Percentiles rank a stretch among this genome's conserved stretches.
Evolutionary conservation across 2,329 filamentous ascomycete genomes (phyloP).

Genomic region (Cladophialophora immunda): DNA sequence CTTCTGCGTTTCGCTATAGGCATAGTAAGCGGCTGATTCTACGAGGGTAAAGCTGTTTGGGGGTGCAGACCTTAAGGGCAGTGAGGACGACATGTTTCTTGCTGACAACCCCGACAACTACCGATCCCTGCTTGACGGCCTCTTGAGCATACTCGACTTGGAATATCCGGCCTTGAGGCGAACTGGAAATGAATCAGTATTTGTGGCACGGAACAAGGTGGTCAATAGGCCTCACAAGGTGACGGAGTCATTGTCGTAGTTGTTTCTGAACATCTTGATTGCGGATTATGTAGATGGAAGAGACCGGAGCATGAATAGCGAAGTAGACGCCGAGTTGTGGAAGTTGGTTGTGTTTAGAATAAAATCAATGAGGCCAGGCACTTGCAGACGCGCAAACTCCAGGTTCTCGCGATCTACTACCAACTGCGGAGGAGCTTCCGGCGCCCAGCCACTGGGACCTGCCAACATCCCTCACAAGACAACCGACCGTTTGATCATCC

Average conservation of each 20-base stretch:
- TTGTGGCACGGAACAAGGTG: slow-evolving; percentile 13
- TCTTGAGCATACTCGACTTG: slow-evolving; percentile 99
- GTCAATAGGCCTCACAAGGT: slow-evolving; percentile 77
- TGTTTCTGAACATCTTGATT: slow-evolving; percentile 94
- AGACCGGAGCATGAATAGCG: slow-evolving; percentile 11
- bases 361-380: slow-evolving; percentile 26
- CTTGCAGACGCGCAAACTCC: slow-evolving; percentile 29
- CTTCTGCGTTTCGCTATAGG: slow-evolving; percentile 91
- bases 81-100: slow-evolving; percentile 97
- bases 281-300: slow-evolving; percentile 3
- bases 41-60: slow-evolving; percentile 28
- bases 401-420: slow-evolving; percentile 19
- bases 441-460: slow-evolving; percentile 19
- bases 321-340: slow-evolving; percentile 13
- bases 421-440: slow-evolving; percentile 13
- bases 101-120: slow-evolving; percentile 95
- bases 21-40: slow-evolving; percentile 27
- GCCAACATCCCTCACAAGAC: slow-evolving; percentile 1
- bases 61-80: slow-evolving; percentile 83
- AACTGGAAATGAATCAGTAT: slow-evolving; percentile 65
- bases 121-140: slow-evolving; percentile 98
- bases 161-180: slow-evolving; percentile 98
- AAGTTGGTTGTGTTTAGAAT: slow-evolving; percentile 12
- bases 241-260: slow-evolving; percentile 99
- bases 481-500: background rate